Evolutionary conservation across 768 basidiomycete species (phyloP), one percentile per base, ranked within the genome.

Genomic region (Amanita thiersii): DNA sequence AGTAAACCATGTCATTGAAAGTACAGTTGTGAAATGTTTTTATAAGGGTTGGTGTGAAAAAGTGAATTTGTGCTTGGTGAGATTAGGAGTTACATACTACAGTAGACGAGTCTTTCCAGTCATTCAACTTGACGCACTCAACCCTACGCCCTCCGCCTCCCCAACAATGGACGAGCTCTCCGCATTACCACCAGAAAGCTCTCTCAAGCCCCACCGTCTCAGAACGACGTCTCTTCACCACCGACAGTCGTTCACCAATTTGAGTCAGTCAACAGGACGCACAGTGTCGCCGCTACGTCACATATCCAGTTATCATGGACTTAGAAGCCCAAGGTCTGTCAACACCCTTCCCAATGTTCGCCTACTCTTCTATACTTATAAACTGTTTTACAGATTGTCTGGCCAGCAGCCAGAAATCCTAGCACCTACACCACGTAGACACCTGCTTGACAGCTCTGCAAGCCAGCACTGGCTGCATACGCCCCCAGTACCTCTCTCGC

Each of bases 391-490:
- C 18, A 39, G 38, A 39, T 17, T 23, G 9, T n/a, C 26, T 25
- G 30, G 14, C 9, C 33, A 36, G 20, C 17, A n/a, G 20, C 42
- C 42, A 43, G 42, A 43, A 47, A 81, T 83, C 26, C 58, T 78
- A 32, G 70, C 84, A 0, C 81, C 82, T 1, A 69, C 76, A 18
- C 82, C 82, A n/a, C 76, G 73, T 8, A 66, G 78, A 43, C 78
- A 83, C 52, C 65, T 78, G 41, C 62, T 85, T 5, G 79, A 83
- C 43, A 69, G 66, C 30, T 66, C 69, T 8, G 73, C 77, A 31
- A 75, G 73, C 45, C 71, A 72, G 39, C 69, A 73, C 34, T 82
- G 81, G 82, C 68, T 84, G 10, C 68, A 66, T 24, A 68, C 58
- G n/a, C 17, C 34, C 25, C 20, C 42, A 4, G 68, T 63, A 21